Base-by-base conservation (phyloP, 192 early-diverging fungal genomes). In the Oehlia diaphana region DNA sequence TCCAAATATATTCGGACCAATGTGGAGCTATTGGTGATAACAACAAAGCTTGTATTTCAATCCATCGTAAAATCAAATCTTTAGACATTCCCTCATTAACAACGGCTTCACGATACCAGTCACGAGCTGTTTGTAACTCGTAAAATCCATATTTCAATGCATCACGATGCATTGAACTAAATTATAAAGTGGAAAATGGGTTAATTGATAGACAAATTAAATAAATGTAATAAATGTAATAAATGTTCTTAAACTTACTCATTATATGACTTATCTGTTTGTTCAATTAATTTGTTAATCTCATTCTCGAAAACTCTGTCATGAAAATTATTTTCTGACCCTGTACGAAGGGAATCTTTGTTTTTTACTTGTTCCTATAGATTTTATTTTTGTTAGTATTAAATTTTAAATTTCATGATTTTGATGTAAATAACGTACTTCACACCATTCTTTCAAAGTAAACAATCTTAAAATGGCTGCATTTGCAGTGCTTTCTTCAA, bases 1-100 rank as follows among this genome's bases (percentile, higher is more conserved):
- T 82, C 96, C 96, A 99, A 63, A 99, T 83, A 83, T 96, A 86
- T 84, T 99, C 97, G 65, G 92, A 89, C 94, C 94, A 98, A 88
- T 99, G 97, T 16, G 98, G 94, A 31, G 92, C 91, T 76, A 99
- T 92, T 33, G 98, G 97, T 58, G 92, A 86, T 68, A 99, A 82
- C 74, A 96, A 80, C 72, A 99, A 83, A 53, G 95, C 89, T 86
- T 97, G 95, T 64, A 93, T 84, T 69, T 92, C 91, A 79, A 97
- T 93, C 85, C 93, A 98, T 77, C 91, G 91, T 78, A 85, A 82
- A 39, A 98, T 85, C 82, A 99, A 84, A 63, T 95, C 95, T 61
- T 84, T 82, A 86, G 99, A 96, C 96, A 98, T 96, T 50, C 94
- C 95, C 65, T 88, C 90, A 35, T 82, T 79, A 21, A 82, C 77